These are phyloP conservation scores for Oligophagozyma castellii DNA, from an alignment of 1,139 yeast genomes.

Conservation along the genomic window DNA sequence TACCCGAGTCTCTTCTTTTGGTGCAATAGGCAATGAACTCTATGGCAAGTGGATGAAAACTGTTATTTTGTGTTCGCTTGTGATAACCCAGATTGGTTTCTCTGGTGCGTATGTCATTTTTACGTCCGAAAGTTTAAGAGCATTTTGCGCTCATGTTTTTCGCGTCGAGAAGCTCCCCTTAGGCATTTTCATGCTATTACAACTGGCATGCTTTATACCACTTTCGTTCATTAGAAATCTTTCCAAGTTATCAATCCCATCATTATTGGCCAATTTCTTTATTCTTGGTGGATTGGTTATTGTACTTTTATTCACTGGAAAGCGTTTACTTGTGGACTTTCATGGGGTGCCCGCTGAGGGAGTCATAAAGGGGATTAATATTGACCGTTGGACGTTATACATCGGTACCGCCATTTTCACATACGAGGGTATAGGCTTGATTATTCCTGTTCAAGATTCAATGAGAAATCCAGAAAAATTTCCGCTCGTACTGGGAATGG, in stretches of 20 bases:
- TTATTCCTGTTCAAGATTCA: slow-evolving; percentile 64
- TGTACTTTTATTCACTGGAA: slow-evolving; percentile 42
- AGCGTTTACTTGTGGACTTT: slow-evolving; percentile 18
- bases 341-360: slow-evolving; percentile 21
- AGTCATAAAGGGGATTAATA: slow-evolving; percentile 34
- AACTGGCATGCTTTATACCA: slow-evolving; percentile 49
- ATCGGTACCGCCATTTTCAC: slow-evolving; percentile 75
- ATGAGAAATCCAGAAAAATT: slow-evolving; percentile 63
- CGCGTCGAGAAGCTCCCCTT: slow-evolving; percentile 25
- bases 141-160: slow-evolving; percentile 37
- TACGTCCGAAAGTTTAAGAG: slow-evolving; percentile 53
- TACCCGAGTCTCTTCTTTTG: slow-evolving; percentile 55
- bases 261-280: slow-evolving; percentile 52
- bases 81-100: slow-evolving; percentile 61
- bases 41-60: slow-evolving; percentile 50
- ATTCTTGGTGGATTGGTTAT: slow-evolving; percentile 51
- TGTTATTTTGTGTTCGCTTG: slow-evolving; percentile 46
- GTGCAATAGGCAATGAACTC: slow-evolving; percentile 53
- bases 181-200: slow-evolving; percentile 34
- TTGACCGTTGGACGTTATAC: slow-evolving; percentile 55
- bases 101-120: slow-evolving; percentile 66
- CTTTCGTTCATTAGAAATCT: slow-evolving; percentile 59
- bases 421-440: slow-evolving; percentile 69
- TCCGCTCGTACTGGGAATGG: slow-evolving; percentile 46
- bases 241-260: slow-evolving; percentile 53